phyloP scores from a whole-genome alignment of 1,139 yeast species.

The Magnusiomyces ingens region DNA sequence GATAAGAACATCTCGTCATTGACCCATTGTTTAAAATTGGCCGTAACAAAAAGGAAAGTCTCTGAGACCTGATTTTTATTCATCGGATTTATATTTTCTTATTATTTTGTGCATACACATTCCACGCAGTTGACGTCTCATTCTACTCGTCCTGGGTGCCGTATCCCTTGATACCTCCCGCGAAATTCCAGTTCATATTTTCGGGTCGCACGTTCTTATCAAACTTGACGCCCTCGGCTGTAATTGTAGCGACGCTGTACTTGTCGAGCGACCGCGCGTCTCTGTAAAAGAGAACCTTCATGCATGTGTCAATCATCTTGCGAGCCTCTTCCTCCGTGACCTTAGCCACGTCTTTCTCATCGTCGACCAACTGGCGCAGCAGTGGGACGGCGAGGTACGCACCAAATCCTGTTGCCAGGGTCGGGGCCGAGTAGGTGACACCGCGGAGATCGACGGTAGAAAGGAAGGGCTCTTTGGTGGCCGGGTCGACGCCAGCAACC shows the following conservation, averaged over 20 bases:
- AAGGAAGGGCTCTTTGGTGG: constrained; percentile 50
- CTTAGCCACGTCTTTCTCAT: constrained; percentile 62
- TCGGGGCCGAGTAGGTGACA: constrained; percentile 80
- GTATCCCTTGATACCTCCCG: constrained; percentile 80
- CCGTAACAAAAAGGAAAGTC: too few relatives aligned
- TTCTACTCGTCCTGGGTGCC: constrained; percentile 51
- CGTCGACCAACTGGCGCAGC: constrained; percentile 75
- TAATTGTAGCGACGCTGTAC: constrained; percentile 74
- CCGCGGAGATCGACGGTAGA: constrained; percentile 88
- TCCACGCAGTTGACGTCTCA: too few relatives aligned
- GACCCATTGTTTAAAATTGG: too few relatives aligned
- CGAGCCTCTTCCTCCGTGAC: constrained; percentile 72
- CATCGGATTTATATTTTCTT: too few relatives aligned
- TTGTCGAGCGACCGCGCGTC: constrained; percentile 92
- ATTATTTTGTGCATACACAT: too few relatives aligned
- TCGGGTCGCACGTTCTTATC: constrained; percentile 62
- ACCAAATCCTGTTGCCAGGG: constrained; percentile 95
- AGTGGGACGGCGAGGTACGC: constrained; percentile 90
- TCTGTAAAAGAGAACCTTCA: constrained; percentile 92
- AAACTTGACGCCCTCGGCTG: constrained; percentile 51
- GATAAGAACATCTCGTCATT: too few relatives aligned
- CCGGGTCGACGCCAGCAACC: constrained; percentile 74
- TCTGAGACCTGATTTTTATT: too few relatives aligned
- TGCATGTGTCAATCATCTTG: constrained; percentile 67
- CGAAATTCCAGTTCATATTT: constrained; percentile 88